Evolutionary conservation across 1,284 basidiomycete genomes (phyloP).

Genomic region (Tetrapyrgos nigripes): DNA sequence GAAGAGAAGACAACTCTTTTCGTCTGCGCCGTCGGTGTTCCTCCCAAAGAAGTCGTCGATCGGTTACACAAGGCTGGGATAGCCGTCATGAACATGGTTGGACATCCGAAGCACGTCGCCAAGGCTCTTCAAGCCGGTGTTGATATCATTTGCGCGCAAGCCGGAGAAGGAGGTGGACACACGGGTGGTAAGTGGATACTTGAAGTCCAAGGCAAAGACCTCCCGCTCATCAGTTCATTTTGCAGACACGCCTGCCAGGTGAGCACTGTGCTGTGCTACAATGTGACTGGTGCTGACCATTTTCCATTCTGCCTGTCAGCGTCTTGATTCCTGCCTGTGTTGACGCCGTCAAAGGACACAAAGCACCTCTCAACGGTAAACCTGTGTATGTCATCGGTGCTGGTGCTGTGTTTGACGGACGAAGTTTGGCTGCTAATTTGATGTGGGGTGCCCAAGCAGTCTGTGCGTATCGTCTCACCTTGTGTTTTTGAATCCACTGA

Average conservation of each 20-base stretch:
- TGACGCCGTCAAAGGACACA: slow-evolving; percentile 76
- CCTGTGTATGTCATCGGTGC: slow-evolving; percentile 85
- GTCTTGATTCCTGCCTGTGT: slow-evolving; percentile 89
- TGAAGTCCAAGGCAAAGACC: not conserved
- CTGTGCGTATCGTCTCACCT: slow-evolving; percentile 61
- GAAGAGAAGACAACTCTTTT: slow-evolving; percentile 85
- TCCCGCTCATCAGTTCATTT: not conserved
- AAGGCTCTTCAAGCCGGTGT: slow-evolving; percentile 84
- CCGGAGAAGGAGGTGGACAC: slow-evolving; percentile 87
- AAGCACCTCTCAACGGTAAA: slow-evolving; percentile 78
- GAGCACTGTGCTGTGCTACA: too few species aligned
- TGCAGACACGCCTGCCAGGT: not conserved
- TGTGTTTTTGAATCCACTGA: slow-evolving; percentile 6
- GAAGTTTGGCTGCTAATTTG: slow-evolving; percentile 85
- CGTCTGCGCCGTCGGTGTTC: slow-evolving; percentile 88
- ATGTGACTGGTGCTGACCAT: not conserved
- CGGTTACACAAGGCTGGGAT: slow-evolving; percentile 83
- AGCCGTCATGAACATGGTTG: slow-evolving; percentile 91
- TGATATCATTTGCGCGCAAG: slow-evolving; percentile 91
- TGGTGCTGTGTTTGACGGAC: slow-evolving; percentile 87
- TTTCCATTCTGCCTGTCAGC: slow-evolving; percentile 53
- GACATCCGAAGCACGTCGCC: slow-evolving; percentile 84
- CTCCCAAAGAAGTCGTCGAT: slow-evolving; percentile 79
- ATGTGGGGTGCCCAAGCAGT: slow-evolving; percentile 83
- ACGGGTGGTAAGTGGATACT: slow-evolving; percentile 53